These are phyloP conservation scores for Talaromyces pinophilus DNA, from an alignment of 2,329 filamentous ascomycete species.

Conservation along the genomic window DNA sequence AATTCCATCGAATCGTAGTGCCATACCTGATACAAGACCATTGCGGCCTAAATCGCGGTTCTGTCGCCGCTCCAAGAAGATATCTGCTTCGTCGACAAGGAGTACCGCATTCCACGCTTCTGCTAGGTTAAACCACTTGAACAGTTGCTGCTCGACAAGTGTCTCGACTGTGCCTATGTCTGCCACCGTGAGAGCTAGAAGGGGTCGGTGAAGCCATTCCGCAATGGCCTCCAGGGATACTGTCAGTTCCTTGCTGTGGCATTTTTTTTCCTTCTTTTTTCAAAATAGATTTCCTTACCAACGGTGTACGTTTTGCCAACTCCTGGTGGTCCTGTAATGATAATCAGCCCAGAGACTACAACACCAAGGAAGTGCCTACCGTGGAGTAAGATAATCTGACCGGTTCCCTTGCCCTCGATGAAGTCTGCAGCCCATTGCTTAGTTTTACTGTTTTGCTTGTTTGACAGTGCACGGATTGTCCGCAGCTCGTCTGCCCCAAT, in stretches of 20 bases:
- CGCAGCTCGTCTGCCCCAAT: conserved; percentile 1
- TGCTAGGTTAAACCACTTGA: conserved; percentile 11
- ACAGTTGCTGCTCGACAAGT: neutral
- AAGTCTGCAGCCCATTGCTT: conserved; percentile 13
- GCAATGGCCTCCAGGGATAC: neutral
- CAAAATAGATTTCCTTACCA: neutral
- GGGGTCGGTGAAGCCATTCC: conserved; percentile 11
- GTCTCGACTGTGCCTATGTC: conserved; percentile 10
- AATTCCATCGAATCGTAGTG: neutral
- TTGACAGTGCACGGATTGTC: conserved; percentile 10
- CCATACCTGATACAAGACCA: conserved; percentile 8
- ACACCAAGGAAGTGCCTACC: neutral
- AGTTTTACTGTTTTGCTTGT: conserved; percentile 2
- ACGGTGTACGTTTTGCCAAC: conserved; percentile 10
- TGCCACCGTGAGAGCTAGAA: conserved; percentile 10
- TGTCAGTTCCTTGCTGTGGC: neutral
- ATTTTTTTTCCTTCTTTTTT: neutral
- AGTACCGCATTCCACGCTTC: conserved; percentile 13
- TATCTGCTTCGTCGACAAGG: conserved; percentile 4
- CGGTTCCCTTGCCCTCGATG: conserved; percentile 9
- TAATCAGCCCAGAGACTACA: neutral
- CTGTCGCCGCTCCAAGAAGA: conserved; percentile 3
- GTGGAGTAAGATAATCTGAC: conserved; percentile 13
- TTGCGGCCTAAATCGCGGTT: conserved; percentile 1
- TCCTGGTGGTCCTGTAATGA: neutral